phyloP scores from a whole-genome alignment of 768 basidiomycete genomes.

The Calocera cornea region DNA sequence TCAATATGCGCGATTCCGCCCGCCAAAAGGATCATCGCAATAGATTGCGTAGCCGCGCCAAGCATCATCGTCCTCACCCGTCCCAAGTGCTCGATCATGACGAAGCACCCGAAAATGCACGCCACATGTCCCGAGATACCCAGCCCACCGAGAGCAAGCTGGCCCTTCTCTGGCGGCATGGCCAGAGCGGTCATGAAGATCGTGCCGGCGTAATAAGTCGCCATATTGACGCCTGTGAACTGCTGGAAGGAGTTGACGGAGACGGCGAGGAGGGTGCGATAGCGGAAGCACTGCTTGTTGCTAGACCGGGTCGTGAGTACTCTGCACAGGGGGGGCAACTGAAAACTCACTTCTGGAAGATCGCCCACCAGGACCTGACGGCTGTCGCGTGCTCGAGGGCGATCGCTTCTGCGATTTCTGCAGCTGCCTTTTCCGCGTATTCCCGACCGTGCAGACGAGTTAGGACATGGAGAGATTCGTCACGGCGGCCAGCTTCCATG shows the following conservation, averaged over 20 bases:
- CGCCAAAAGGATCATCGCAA: slow-evolving; percentile 11
- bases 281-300: slow-evolving; percentile 18
- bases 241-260: slow-evolving; percentile 15
- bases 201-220: slow-evolving; percentile 14
- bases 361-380: slow-evolving; percentile 8
- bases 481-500: slow-evolving; percentile 13
- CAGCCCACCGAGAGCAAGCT: slow-evolving; percentile 13
- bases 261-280: slow-evolving; percentile 16
- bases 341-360: slow-evolving; percentile 11
- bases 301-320: background rate
- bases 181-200: slow-evolving; percentile 9
- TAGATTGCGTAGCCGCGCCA: slow-evolving; percentile 8
- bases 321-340: background rate
- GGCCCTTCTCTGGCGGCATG: slow-evolving; percentile 8
- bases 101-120: slow-evolving; percentile 14
- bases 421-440: slow-evolving; percentile 13
- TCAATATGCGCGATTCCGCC: slow-evolving; percentile 11
- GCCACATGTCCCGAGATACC: slow-evolving; percentile 12
- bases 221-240: slow-evolving; percentile 16
- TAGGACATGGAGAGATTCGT: slow-evolving; percentile 14
- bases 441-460: slow-evolving; percentile 14
- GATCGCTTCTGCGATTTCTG: slow-evolving; percentile 17
- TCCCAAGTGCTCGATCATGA: slow-evolving; percentile 13
- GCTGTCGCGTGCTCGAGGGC: slow-evolving; percentile 13
- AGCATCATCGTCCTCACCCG: slow-evolving; percentile 13